phyloP scores from a whole-genome alignment of 257 asterid species.

The Solanum sparsipilum region DNA sequence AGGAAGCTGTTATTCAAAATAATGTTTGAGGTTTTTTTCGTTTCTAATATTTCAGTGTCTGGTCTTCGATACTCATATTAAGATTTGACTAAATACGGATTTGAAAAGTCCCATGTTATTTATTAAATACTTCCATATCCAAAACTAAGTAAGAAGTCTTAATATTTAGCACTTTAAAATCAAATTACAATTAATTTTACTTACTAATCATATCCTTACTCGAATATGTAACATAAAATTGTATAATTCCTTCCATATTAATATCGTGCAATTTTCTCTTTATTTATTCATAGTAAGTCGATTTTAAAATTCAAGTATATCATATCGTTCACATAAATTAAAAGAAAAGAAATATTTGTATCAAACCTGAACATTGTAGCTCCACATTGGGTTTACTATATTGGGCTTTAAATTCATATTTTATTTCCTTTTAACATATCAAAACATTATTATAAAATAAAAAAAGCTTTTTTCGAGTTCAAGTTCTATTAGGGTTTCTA shows the following conservation, averaged over 20 bases:
- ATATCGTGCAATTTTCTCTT: too few species aligned
- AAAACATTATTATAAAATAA: background rate
- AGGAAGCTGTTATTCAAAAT: background rate
- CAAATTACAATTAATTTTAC: background rate
- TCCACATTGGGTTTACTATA: background rate
- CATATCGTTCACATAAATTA: background rate
- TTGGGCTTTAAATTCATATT: background rate
- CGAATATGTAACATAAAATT: too few species aligned
- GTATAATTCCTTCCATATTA: too few species aligned
- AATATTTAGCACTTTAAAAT: too few species aligned
- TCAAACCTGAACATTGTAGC: background rate
- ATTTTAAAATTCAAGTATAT: background rate
- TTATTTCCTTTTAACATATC: background rate
- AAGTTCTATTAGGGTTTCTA: background rate
- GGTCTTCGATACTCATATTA: too few species aligned
- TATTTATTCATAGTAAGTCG: too few species aligned
- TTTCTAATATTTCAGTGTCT: rapidly evolving
- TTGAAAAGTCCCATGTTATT: background rate
- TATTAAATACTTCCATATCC: background rate
- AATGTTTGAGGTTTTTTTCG: background rate
- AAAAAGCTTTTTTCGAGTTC: background rate
- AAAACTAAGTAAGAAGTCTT: background rate
- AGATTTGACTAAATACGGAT: rapidly evolving
- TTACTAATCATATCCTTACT: background rate
- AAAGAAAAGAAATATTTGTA: too few species aligned